Percentiles rank a stretch among this genome's conserved stretches.
These are phyloP conservation scores for Myxozyma udenii DNA, from an alignment of 805 yeast genomes.

Conservation along the genomic window DNA sequence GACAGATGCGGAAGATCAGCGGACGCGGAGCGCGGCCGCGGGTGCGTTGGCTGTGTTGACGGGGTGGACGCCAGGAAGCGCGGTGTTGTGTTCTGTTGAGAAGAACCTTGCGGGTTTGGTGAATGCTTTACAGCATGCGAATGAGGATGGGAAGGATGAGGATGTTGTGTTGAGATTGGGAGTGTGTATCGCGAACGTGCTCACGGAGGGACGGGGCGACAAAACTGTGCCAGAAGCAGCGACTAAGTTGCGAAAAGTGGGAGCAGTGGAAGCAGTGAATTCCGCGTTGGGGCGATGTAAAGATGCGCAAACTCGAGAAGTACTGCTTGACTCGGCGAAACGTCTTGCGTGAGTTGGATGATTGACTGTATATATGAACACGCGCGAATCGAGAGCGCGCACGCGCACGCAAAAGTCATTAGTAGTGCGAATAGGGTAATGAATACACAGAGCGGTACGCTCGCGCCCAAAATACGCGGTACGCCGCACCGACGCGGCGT, in stretches of 20 bases:
- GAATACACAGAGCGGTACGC: no score
- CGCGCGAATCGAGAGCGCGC: no score
- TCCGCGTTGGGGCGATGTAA: background rate
- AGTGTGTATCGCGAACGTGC: conserved; percentile 32
- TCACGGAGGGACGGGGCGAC: background rate
- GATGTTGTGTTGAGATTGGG: conserved; percentile 35
- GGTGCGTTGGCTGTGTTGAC: conserved; percentile 43
- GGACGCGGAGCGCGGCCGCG: conserved; percentile 40
- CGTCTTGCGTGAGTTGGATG: no score
- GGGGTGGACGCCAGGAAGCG: conserved; percentile 40
- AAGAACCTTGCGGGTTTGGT: conserved; percentile 33
- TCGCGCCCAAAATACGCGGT: no score
- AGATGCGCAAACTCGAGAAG: background rate
- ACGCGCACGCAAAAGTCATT: no score
- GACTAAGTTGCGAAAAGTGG: background rate
- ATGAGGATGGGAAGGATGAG: conserved; percentile 33
- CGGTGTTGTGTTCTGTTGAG: conserved; percentile 32
- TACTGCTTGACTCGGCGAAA: background rate
- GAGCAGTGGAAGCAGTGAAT: background rate
- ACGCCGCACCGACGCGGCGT: no score
- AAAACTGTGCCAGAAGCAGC: background rate
- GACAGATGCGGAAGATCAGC: conserved; percentile 37
- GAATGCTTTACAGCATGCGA: conserved; percentile 28
- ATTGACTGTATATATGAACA: no score
- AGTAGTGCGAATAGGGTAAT: no score